A percentile compares a stretch with the other conserved stretches of the same genome.
These are phyloP conservation scores for Phascolomyces articulosus DNA, from an alignment of 371 early-diverging fungal genomes.

Conservation along the genomic window DNA sequence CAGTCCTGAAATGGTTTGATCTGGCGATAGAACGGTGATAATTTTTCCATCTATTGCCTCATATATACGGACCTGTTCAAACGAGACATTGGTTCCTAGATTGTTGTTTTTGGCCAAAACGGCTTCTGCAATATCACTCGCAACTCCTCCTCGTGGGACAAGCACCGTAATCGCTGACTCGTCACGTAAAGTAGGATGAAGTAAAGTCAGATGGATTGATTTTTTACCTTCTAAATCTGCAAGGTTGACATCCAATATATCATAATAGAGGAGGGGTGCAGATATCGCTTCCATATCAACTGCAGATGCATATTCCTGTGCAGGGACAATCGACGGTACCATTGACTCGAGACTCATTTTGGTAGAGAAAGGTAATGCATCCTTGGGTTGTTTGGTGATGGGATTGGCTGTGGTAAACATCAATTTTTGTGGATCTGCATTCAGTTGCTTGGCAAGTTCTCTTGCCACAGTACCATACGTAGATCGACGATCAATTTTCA, in stretches of 20 bases:
- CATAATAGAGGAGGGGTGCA: conserved; percentile 65
- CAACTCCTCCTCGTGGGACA: conserved; percentile 58
- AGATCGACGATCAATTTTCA: conserved; percentile 21
- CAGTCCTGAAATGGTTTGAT: conserved; percentile 45
- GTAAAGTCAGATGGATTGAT: conserved; percentile 48
- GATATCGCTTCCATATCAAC: conserved; percentile 16
- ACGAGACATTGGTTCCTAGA: conserved; percentile 28
- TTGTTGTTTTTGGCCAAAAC: conserved; percentile 57
- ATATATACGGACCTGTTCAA: conserved; percentile 41
- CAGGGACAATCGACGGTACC: conserved; percentile 13
- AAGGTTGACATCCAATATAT: conserved; percentile 74
- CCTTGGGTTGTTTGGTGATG: conserved; percentile 25
- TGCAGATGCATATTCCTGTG: conserved; percentile 23
- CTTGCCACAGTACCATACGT: conserved; percentile 22
- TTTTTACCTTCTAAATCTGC: conserved; percentile 78
- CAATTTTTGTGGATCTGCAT: conserved; percentile 21
- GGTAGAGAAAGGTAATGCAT: conserved; percentile 12
- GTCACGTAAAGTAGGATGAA: conserved; percentile 37
- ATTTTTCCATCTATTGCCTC: conserved; percentile 46
- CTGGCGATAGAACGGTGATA: conserved; percentile 32
- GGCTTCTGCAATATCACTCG: conserved; percentile 64
- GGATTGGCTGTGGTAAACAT: conserved; percentile 30
- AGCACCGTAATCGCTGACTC: conserved; percentile 47
- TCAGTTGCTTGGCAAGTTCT: conserved; percentile 25
- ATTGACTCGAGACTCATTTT: conserved; percentile 18